A percentile compares a stretch with the other conserved stretches of the same genome.
phyloP scores from a whole-genome alignment of 2,329 filamentous ascomycete species.

The Bipolaris zeicola region DNA sequence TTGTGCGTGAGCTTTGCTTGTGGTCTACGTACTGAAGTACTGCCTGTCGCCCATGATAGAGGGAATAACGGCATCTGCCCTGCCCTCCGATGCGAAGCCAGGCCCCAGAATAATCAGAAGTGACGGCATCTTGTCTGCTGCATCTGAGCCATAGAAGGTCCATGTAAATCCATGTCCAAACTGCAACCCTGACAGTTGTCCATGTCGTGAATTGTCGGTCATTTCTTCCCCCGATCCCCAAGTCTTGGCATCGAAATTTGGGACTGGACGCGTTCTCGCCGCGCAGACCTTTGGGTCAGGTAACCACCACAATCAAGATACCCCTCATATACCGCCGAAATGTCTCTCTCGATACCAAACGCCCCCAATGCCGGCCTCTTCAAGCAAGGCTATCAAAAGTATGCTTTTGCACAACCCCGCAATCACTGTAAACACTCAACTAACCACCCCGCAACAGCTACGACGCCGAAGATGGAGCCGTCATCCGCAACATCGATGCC shows the following conservation, averaged over 20 bases:
- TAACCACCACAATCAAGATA: conserved; percentile 38
- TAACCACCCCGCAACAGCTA: conserved; percentile 68
- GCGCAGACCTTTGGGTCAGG: conserved; percentile 20
- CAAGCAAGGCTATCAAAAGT: conserved; percentile 97
- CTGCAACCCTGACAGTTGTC: background rate
- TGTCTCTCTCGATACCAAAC: conserved; percentile 96
- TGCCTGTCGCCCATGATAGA: background rate
- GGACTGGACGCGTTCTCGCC: conserved; percentile 36
- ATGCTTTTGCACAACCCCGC: conserved; percentile 48
- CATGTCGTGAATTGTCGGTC: conserved; percentile 9
- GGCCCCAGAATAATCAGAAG: background rate
- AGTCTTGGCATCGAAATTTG: conserved; percentile 26
- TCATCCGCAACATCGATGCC: conserved; percentile 97
- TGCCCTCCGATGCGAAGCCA: background rate
- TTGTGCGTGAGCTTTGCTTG: background rate
- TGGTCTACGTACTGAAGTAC: background rate
- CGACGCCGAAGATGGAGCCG: conserved; percentile 97
- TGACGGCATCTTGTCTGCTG: background rate
- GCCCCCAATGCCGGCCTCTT: conserved; percentile 93
- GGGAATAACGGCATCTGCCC: background rate
- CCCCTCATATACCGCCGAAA: conserved; percentile 53
- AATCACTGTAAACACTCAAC: conserved; percentile 22
- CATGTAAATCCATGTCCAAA: background rate
- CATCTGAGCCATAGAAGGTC: background rate
- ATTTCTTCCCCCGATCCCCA: conserved; percentile 16